These are phyloP conservation scores for Fusarium caatingaense DNA, from an alignment of 2,329 filamentous ascomycete genomes.

Conservation along the genomic window DNA sequence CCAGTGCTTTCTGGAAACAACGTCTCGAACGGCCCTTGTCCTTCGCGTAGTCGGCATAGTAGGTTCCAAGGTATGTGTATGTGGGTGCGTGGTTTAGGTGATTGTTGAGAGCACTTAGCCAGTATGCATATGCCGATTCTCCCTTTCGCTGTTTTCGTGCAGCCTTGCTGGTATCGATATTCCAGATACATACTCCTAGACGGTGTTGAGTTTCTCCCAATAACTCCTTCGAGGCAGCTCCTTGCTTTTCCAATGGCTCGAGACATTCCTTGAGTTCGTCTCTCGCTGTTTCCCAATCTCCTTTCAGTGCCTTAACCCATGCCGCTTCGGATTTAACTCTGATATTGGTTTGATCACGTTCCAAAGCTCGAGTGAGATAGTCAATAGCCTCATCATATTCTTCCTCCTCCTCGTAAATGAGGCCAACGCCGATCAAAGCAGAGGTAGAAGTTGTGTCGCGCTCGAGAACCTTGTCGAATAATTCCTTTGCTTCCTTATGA, in stretches of 20 bases:
- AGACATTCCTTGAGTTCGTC: slow-evolving; percentile 78
- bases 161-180: slow-evolving; percentile 77
- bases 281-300: slow-evolving; percentile 76
- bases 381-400: slow-evolving; percentile 84
- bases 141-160: slow-evolving; percentile 84
- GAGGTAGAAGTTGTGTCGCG: slow-evolving; percentile 80
- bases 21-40: slow-evolving; percentile 88
- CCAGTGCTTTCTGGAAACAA: slow-evolving; percentile 96
- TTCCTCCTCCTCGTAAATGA: slow-evolving; percentile 94
- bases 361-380: slow-evolving; percentile 80
- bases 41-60: slow-evolving; percentile 89
- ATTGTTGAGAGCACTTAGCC: slow-evolving; percentile 84
- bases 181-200: slow-evolving; percentile 88
- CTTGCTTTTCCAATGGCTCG: slow-evolving; percentile 70
- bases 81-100: slow-evolving; percentile 90
- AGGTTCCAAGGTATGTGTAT: slow-evolving; percentile 90
- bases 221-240: slow-evolving; percentile 71
- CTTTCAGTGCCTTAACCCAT: slow-evolving; percentile 89
- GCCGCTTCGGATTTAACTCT: slow-evolving; percentile 87
- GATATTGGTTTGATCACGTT: slow-evolving; percentile 78
- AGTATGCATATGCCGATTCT: slow-evolving; percentile 77
- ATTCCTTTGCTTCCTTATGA: slow-evolving; percentile 85
- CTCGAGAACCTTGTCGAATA: slow-evolving; percentile 85
- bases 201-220: slow-evolving; percentile 88
- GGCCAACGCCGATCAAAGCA: slow-evolving; percentile 87